Evolutionary conservation across 1,284 basidiomycete genomes (phyloP).

Genomic region (Rhodotorula mucilaginosa): DNA sequence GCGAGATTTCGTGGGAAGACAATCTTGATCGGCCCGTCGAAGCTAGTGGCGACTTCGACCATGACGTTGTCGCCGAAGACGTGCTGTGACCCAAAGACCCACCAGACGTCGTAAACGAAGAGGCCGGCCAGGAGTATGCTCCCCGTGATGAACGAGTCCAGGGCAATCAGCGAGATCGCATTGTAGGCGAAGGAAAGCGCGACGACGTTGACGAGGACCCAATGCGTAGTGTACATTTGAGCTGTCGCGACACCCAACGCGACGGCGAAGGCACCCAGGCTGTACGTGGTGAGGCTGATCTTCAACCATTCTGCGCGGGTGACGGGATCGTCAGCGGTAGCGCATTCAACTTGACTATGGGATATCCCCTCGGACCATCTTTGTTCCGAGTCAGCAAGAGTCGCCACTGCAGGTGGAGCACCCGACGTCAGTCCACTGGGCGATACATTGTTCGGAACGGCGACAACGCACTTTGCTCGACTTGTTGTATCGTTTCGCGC

Average conservation of each 20-base stretch:
- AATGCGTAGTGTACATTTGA: constrained; percentile 42
- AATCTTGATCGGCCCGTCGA: constrained; percentile 92
- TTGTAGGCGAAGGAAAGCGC: constrained; percentile 81
- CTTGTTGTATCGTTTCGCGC: constrained; percentile 5
- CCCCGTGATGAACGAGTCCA: constrained; percentile 90
- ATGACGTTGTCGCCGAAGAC: constrained; percentile 54
- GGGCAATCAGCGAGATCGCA: constrained; percentile 73
- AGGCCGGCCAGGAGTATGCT: constrained; percentile 73
- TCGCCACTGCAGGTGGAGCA: constrained; percentile 22
- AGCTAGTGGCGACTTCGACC: constrained; percentile 85
- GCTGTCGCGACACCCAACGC: constrained; percentile 49
- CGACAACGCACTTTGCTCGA: constrained; percentile 62
- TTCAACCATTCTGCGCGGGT: constrained; percentile 46
- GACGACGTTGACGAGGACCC: constrained; percentile 68
- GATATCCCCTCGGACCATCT: not conserved
- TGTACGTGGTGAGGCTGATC: constrained; percentile 51
- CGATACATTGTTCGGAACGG: no score
- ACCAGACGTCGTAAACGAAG: constrained; percentile 83
- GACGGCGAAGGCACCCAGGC: constrained; percentile 63
- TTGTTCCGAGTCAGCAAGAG: constrained; percentile 26
- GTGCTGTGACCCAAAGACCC: constrained; percentile 28
- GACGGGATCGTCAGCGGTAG: not conserved
- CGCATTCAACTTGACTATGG: no score
- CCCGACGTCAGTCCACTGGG: constrained; percentile 8
- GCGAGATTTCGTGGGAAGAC: constrained; percentile 63